A percentile compares a stretch with the other conserved stretches of the same genome.
These are phyloP conservation scores for Selenicereus undatus DNA, from an alignment of 148 eudicot species.

Conservation along the genomic window DNA sequence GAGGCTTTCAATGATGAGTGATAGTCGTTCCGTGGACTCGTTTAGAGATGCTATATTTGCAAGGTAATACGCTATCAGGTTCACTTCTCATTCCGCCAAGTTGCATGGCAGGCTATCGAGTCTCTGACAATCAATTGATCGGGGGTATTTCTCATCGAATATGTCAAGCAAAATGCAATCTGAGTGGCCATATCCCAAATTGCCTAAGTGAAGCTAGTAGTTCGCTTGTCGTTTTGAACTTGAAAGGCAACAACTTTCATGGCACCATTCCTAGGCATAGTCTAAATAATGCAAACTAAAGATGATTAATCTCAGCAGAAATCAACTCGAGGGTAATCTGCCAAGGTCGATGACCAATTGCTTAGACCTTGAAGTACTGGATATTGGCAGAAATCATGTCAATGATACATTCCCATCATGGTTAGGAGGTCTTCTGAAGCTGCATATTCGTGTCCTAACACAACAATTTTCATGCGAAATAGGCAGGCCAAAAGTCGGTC, in stretches of 20 bases:
- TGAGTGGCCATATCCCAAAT: constrained; percentile 19
- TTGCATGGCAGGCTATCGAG: neutral
- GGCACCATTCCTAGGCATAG: constrained; percentile 21
- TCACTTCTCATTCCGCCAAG: neutral
- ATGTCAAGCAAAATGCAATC: constrained; percentile 12
- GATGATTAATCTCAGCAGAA: no score
- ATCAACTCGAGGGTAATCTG: neutral
- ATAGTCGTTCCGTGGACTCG: constrained; percentile 11
- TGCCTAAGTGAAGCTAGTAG: constrained; percentile 20
- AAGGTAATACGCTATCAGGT: constrained; percentile 10
- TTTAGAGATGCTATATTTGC: constrained; percentile 1
- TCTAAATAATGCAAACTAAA: neutral
- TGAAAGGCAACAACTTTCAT: constrained; percentile 18
- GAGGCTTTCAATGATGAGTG: neutral
- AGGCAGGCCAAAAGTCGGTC: neutral
- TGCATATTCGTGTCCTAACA: neutral
- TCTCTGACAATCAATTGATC: constrained; percentile 3
- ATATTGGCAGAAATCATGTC: no score
- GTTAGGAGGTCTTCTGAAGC: neutral
- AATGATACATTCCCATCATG: no score
- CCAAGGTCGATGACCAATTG: neutral
- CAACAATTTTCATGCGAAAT: neutral
- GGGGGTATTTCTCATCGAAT: constrained; percentile 17
- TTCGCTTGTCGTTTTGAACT: constrained; percentile 13
- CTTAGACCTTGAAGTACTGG: neutral